Base-by-base conservation (phyloP, 2,329 filamentous ascomycete genomes). In the Phialemonium atrogriseum region DNA sequence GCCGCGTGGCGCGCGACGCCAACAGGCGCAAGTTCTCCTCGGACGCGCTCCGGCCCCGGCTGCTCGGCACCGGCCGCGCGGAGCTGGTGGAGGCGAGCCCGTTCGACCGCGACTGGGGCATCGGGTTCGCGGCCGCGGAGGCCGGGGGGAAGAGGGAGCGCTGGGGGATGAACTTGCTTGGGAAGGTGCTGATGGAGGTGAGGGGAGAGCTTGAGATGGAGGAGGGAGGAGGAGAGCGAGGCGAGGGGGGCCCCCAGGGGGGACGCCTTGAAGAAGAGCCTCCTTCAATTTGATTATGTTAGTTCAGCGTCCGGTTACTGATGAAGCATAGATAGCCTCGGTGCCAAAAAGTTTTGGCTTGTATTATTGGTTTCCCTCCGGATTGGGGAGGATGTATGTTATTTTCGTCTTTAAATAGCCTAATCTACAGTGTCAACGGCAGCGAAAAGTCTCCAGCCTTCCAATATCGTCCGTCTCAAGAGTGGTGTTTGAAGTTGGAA, bases 131-230 rank as follows among this genome's bases (percentile, higher is more conserved):
- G 3, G 68, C 64, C 7, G 56, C 54, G 12, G 55, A 66, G 44
- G 77, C 76, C 3, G 60, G 56, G 34, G 39, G 16, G 2, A 62
- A 64, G 30, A 61, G 66, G 28, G 48, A 54, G 12, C 42, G 51
- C 4, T 84, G 78, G 80, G 79, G 79, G 0, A 35, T 68, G 55
- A 84, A 84, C 53, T 47, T 81, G 35, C 50, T 84, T 27, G 79
- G 78, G 0, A 70, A 70, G 54, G 74, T 68, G 15, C 50, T 83
- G 49, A 73, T 48, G 71, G 62, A 59, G 32, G 73, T 75, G 16
- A 66, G 78, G 39, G n/a, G 58, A 51, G 41, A 58, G 59, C 41
- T 51, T 83, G 40, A 62, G 60, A n/a, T n/a, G n/a, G 38, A 50
- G 57, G 40, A 60, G 66, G 44, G 53, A 53, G 15, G 36, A 37